Evolutionary conservation across 2,329 filamentous ascomycete species (phyloP), one percentile per base, ranked within the genome.

Genomic region (Beauveria asiatica): DNA sequence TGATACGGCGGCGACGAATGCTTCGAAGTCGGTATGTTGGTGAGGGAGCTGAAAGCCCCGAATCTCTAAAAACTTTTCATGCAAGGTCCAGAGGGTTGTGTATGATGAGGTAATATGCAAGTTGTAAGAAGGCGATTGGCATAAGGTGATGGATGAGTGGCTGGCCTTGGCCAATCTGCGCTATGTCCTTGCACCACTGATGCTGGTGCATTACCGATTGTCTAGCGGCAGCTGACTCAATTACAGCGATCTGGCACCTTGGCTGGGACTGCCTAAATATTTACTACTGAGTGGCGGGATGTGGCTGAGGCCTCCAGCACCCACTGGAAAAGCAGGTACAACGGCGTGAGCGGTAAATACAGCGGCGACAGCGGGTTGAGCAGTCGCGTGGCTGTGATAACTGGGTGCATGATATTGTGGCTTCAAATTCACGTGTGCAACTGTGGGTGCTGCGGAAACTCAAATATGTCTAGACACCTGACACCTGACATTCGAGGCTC

Each of bases 31-130:
- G 23, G 8, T 8, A 23, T 52, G n/a, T 52, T 52, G 37, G 8
- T 37, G 57, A 51, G 57, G 56, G 25, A 45, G 48, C 17, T 45
- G 27, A 25, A 33, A 30, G 27, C 48, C 39, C 25, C 27, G 27
- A 21, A 44, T 37, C 11, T 13, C 25, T 51, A 45, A 41, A 23
- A 46, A 19, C 11, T n/a, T 51, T 37, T 37, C 57, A 59, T 59
- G 57, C 57, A 41, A 52, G 48, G 39, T 27, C 23, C 23, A 37
- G 21, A 33, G n/a, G 3, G 44, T 17, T 21, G 39, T n/a, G 11
- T 13, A 37, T 59, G 37, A 45, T 52, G 57, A 59, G 48, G 57
- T 59, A 19, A 52, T 59, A 48, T 3, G 48, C 39, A 59, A 45
- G 48, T 51, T 25, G 48, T 3, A 6, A n/a, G 44, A 21, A 39